phyloP scores from a whole-genome alignment of 2,329 filamentous ascomycete species.

The Aspergillus brunneoviolaceus region DNA sequence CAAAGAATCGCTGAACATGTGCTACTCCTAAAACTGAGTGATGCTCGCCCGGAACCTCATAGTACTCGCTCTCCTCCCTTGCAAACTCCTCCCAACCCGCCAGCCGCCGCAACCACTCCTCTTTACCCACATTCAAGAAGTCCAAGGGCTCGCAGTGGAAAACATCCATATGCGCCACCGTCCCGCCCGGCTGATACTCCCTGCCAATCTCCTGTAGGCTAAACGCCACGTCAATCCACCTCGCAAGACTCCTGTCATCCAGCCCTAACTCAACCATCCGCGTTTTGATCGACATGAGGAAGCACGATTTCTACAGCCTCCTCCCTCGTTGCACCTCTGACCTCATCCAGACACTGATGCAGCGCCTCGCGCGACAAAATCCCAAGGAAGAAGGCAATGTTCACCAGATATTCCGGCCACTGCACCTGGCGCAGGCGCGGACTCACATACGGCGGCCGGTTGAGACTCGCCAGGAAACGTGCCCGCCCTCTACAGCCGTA shows the following conservation, averaged over 20 bases:
- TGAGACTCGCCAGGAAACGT: constrained; percentile 49
- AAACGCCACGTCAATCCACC: constrained; percentile 37
- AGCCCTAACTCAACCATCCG: constrained; percentile 21
- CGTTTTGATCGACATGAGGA: neutral
- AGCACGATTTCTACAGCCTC: constrained; percentile 15
- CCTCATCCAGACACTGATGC: constrained; percentile 18
- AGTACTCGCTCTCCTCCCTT: neutral
- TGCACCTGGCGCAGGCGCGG: constrained; percentile 41
- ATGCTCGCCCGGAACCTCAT: neutral
- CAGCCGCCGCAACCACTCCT: constrained; percentile 3
- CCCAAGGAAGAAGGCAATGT: constrained; percentile 44
- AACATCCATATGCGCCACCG: constrained; percentile 41
- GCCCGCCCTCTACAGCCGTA: neutral
- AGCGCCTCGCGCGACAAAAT: constrained; percentile 27
- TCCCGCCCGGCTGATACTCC: constrained; percentile 47
- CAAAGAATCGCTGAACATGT: too few species aligned
- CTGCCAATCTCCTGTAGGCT: constrained; percentile 39
- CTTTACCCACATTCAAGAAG: constrained; percentile 18
- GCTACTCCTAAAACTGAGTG: too few species aligned
- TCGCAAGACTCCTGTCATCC: constrained; percentile 24
- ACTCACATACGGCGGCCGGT: constrained; percentile 53
- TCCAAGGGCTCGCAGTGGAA: constrained; percentile 31
- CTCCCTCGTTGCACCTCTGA: constrained; percentile 9
- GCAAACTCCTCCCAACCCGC: neutral
- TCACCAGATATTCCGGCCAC: constrained; percentile 41